Conservation (phyloP, 257 asterid species). For the Anisodus tanguticus region DNA sequence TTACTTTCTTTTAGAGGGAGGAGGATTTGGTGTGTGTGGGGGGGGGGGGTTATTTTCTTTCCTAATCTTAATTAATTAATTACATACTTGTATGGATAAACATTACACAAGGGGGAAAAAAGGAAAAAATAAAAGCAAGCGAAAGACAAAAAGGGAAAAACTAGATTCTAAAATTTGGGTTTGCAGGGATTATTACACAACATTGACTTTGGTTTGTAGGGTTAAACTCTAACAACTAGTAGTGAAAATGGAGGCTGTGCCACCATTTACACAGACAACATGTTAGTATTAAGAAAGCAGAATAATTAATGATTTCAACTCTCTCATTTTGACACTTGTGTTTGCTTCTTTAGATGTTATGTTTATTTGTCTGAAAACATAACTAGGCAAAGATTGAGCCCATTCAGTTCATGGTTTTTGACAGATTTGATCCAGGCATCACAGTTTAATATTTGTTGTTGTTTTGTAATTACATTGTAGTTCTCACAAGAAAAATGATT, state of each 20-base stretch:
- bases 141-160: neutral
- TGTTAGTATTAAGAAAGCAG: neutral
- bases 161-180: neutral
- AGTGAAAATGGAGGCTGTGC: conserved; percentile 14
- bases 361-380: conserved; percentile 21
- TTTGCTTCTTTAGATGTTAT: neutral
- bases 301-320: neutral
- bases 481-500: no score
- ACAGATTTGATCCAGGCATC: neutral
- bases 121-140: neutral
- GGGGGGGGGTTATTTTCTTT: no score
- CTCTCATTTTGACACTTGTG: neutral
- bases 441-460: no score
- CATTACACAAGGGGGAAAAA: neutral
- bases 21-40: no score
- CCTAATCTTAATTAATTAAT: neutral
- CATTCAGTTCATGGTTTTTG: neutral
- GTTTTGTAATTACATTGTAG: no score
- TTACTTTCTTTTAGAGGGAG: no score
- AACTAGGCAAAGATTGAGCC: neutral
- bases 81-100: neutral
- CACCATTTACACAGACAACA: conserved; percentile 20
- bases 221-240: conserved; percentile 20
- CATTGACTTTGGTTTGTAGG: conserved; percentile 18
- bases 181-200: neutral